Conservation (phyloP, 306 rosid genomes). For the Castanea crenata region DNA sequence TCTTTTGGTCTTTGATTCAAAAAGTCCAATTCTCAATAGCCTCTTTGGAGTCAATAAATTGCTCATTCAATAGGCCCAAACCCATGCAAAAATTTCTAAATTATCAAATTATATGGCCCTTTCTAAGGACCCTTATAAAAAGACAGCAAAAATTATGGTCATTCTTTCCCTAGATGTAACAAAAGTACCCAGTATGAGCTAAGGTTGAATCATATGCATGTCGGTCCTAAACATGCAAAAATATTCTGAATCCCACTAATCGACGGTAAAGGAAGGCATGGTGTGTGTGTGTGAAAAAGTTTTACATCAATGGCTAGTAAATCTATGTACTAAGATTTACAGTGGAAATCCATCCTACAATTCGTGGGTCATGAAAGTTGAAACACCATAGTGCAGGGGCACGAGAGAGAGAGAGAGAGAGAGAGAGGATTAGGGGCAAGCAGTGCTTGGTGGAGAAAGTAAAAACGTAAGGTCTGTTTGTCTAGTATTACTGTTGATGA, state of each 20-base stretch:
- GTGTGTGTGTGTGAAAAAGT: neutral
- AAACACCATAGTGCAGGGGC: neutral
- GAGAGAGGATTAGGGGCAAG: neutral
- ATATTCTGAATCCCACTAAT: constrained; percentile 32
- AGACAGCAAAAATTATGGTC: no score
- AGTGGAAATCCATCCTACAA: constrained; percentile 13
- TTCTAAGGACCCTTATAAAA: neutral
- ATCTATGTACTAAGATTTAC: constrained; percentile 27
- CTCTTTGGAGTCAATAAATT: neutral
- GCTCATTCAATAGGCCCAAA: neutral
- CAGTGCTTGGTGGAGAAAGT: constrained; percentile 31
- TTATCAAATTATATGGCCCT: neutral
- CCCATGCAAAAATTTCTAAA: neutral
- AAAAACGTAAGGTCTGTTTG: neutral
- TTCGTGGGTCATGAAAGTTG: neutral
- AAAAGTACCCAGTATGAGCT: neutral
- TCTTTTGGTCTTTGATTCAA: neutral
- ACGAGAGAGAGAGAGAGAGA: constrained; percentile 4
- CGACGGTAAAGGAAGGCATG: neutral
- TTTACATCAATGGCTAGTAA: constrained; percentile 30
- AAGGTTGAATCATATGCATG: neutral
- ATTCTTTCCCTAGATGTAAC: constrained; percentile 1
- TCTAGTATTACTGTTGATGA: neutral
- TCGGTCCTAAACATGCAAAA: neutral
- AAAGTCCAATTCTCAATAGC: neutral